These are phyloP conservation scores for Penicillium canescens DNA, from an alignment of 495 filamentous ascomycete genomes.

Conservation along the genomic window DNA sequence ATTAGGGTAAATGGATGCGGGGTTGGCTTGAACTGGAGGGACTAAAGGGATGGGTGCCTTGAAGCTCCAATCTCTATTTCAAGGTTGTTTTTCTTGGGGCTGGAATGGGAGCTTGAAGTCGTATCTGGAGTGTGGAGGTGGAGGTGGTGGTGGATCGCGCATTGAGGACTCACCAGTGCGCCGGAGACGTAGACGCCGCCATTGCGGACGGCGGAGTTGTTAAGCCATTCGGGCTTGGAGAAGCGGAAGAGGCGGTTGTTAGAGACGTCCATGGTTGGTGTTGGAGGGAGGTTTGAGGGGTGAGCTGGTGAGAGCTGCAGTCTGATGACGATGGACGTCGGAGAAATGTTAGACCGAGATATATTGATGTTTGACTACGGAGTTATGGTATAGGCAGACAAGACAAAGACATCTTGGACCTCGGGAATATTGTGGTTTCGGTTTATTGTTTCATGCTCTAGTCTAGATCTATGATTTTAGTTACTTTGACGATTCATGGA, in stretches of 20 bases:
- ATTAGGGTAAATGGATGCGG: no score
- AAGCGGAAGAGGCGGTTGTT: slow-evolving; percentile 74
- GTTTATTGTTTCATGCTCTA: no score
- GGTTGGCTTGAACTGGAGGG: no score
- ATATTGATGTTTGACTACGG: background rate
- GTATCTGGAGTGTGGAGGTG: background rate
- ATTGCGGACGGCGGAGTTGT: slow-evolving; percentile 78
- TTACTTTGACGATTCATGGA: no score
- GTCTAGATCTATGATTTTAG: no score
- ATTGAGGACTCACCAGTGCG: slow-evolving; percentile 65
- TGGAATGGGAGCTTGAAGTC: background rate
- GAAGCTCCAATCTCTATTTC: no score
- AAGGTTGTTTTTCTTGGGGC: no score
- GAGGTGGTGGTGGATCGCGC: background rate
- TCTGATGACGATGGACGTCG: slow-evolving; percentile 22
- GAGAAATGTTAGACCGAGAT: slow-evolving; percentile 18
- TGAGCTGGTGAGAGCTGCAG: slow-evolving; percentile 12
- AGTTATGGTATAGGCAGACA: no score
- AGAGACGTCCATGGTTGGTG: slow-evolving; percentile 45
- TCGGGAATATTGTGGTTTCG: no score
- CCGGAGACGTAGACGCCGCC: slow-evolving; percentile 84
- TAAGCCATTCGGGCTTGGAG: slow-evolving; percentile 83
- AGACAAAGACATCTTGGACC: no score
- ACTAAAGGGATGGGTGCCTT: no score
- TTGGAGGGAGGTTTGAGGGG: slow-evolving; percentile 38